Percentiles rank a stretch among this genome's conserved stretches.
Conservation (phyloP, 345 rosid genomes). For the Murraya koenigii region DNA sequence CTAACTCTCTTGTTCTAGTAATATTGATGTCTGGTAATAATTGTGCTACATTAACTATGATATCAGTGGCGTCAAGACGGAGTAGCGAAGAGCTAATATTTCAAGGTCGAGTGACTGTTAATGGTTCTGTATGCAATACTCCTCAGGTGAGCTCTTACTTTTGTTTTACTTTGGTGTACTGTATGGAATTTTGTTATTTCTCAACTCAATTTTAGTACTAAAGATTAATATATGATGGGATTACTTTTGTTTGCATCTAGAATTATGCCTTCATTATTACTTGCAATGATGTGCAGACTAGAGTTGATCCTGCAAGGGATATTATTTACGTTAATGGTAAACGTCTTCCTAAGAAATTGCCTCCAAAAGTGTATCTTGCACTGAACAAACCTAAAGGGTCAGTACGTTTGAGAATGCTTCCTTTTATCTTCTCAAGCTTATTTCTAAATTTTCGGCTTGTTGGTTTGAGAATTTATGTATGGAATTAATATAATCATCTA, state of each 20-base stretch:
- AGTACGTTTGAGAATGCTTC: conserved; percentile 20
- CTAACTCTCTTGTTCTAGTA: not conserved
- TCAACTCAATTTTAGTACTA: not conserved
- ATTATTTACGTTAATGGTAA: conserved; percentile 81
- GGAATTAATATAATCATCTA: conserved; percentile 10
- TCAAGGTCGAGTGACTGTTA: conserved; percentile 82
- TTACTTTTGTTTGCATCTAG: not conserved
- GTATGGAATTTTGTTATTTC: not conserved
- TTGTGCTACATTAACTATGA: not conserved
- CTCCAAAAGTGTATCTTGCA: conserved; percentile 86
- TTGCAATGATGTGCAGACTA: conserved; percentile 51
- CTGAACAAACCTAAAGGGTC: conserved; percentile 99
- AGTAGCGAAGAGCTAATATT: conserved; percentile 84
- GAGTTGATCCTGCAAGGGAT: conserved; percentile 82
- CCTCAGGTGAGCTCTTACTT: conserved; percentile 57
- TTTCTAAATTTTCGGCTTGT: not conserved
- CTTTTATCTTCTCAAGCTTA: conserved; percentile 4
- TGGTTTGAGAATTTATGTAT: not conserved
- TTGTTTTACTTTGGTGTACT: not conserved
- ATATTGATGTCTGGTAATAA: conserved; percentile 3
- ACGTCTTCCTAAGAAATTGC: conserved; percentile 83
- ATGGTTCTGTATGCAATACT: conserved; percentile 72
- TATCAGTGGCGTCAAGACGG: conserved; percentile 85
- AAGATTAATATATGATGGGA: not conserved
- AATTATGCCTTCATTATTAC: not conserved